Evolutionary conservation across 2,329 filamentous ascomycete genomes (phyloP), one percentile per base, ranked within the genome.

Genomic region (Botrytis cinerea): DNA sequence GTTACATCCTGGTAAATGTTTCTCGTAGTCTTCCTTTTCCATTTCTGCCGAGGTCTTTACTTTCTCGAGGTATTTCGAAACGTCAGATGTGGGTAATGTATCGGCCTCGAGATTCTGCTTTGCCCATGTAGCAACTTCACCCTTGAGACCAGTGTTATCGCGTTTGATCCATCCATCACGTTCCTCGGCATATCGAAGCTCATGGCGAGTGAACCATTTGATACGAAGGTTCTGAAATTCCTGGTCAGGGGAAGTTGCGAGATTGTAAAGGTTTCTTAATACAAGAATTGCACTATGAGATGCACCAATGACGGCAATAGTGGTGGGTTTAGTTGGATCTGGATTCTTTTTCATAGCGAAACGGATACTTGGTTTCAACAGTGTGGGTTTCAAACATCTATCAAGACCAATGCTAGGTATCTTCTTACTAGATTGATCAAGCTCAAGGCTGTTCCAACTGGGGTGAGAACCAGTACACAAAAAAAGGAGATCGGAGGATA

Each of bases 101-200:
- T 84, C 84, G 54, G 86, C 86, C 76, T 91, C 89, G 0, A 91
- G 84, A 73, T 90, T 87, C 38, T 86, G 81, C 60, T 84, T 85
- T 1, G 89, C 89, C 83, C 89, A 91, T 8, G 84, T 82, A 0
- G 89, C 89, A 0, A 88, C 88, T 54, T 85, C 83, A 32, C 89
- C 89, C 80, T 91, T 91, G 43, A 91, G 83, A 4, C 89, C 89
- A 0, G 89, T 91, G 80, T 91, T 91, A 78, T 91, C 89, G 71
- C 87, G 85, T 40, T 89, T 81, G 74, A 91, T 90, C 88, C 89
- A 91, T 73, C 87, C 88, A 75, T 89, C 88, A 81, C 84, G 87
- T 79, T 86, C 87, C 77, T 88, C 86, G 25, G 89, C 89, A 75
- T 91, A 91, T 38, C 87, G 86, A 16, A 91, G 83, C 1, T 84